Evolutionary conservation across 2,329 filamentous ascomycete genomes (phyloP).

Genomic region (Monilinia fructigena): DNA sequence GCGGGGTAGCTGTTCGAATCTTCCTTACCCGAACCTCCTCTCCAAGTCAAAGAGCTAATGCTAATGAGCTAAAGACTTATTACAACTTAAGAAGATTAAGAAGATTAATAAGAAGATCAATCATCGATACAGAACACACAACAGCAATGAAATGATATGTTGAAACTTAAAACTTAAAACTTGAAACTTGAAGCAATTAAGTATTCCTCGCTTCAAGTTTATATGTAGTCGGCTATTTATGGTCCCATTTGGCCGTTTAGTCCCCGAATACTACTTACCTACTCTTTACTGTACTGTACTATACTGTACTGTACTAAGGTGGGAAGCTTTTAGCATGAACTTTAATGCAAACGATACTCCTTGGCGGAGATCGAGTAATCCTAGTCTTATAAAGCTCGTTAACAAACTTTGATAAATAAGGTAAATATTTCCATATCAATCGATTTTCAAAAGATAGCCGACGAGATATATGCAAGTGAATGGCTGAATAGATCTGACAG

Average conservation of each 20-base stretch:
- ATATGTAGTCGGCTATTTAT: neutral
- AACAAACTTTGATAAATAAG: neutral
- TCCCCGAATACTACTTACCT: conserved; percentile 18
- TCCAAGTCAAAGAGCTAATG: too few species aligned
- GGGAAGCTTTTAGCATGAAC: neutral
- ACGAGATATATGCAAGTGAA: neutral
- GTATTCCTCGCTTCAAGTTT: neutral
- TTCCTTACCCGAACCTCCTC: too few species aligned
- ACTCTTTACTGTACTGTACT: neutral
- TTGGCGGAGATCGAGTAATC: neutral
- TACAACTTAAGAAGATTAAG: too few species aligned
- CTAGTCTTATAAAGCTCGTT: neutral
- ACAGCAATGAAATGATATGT: too few species aligned
- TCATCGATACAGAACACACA: too few species aligned
- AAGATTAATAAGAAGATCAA: too few species aligned
- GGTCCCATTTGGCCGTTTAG: conserved; percentile 20
- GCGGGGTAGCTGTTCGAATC: neutral
- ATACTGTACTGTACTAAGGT: neutral
- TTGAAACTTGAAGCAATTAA: neutral
- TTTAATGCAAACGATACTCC: neutral
- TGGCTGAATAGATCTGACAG: conserved; percentile 10
- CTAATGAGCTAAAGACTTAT: too few species aligned
- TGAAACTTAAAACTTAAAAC: neutral
- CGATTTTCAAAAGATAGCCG: neutral
- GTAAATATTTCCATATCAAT: neutral